Evolutionary conservation across 2,329 filamentous ascomycete species (phyloP).

Genomic region (Trichoderma arundinaceum): DNA sequence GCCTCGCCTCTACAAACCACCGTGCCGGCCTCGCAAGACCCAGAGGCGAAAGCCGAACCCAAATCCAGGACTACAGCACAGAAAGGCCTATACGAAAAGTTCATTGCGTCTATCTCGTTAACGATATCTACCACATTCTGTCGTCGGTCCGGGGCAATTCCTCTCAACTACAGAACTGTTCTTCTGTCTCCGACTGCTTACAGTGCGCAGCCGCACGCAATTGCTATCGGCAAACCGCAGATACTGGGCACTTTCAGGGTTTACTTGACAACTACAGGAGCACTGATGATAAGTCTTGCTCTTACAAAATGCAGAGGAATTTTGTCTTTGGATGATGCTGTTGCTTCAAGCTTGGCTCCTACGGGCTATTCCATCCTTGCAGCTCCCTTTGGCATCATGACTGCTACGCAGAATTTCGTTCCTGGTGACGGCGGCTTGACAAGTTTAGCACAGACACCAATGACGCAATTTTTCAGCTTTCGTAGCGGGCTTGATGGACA

Average conservation of each 20-base stretch:
- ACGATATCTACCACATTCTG: constrained; percentile 59
- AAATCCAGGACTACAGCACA: constrained; percentile 39
- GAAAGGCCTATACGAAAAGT: constrained; percentile 59
- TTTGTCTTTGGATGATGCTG: constrained; percentile 52
- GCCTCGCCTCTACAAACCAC: constrained; percentile 30
- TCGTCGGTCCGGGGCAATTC: constrained; percentile 54
- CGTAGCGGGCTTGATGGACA: constrained; percentile 50
- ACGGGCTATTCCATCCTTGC: constrained; percentile 56
- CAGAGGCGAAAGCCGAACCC: constrained; percentile 37
- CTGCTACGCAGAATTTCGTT: constrained; percentile 38
- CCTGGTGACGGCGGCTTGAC: constrained; percentile 41
- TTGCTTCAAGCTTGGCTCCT: constrained; percentile 48
- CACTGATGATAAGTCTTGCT: constrained; percentile 56
- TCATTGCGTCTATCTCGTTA: constrained; percentile 58
- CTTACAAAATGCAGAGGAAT: constrained; percentile 56
- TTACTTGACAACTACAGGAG: constrained; percentile 62
- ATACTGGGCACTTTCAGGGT: constrained; percentile 58
- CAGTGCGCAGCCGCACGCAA: constrained; percentile 34
- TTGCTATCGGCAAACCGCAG: constrained; percentile 35
- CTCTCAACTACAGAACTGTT: constrained; percentile 60
- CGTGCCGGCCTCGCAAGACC: constrained; percentile 35
- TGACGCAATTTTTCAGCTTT: constrained; percentile 55
- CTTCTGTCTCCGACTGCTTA: constrained; percentile 48
- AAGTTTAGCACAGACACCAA: constrained; percentile 57
- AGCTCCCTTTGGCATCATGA: constrained; percentile 58